These are phyloP conservation scores for Lachnellula willkommii DNA, from an alignment of 2,329 filamentous ascomycete genomes.

Conservation along the genomic window DNA sequence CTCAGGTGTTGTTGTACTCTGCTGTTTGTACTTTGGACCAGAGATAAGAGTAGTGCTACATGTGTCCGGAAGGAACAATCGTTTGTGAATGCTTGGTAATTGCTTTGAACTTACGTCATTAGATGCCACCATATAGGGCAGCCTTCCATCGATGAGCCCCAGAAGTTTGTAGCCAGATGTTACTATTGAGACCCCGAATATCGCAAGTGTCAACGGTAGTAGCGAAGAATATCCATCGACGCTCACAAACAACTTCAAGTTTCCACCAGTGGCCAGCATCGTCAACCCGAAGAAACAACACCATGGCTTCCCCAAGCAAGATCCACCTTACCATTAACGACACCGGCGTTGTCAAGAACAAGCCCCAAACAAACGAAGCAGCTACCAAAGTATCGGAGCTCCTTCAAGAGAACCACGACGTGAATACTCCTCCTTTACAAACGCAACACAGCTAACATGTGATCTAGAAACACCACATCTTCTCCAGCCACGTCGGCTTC, in stretches of 20 bases:
- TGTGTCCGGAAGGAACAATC: too few relatives aligned
- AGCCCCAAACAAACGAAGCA: constrained; percentile 49
- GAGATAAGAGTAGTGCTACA: too few relatives aligned
- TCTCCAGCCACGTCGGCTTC: constrained; percentile 69
- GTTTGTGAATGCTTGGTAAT: too few relatives aligned
- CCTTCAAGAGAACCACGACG: constrained; percentile 69
- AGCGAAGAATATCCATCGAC: not conserved
- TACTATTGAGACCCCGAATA: not conserved
- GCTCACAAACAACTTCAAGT: constrained; percentile 8
- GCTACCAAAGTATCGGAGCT: constrained; percentile 61
- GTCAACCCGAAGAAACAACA: constrained; percentile 6
- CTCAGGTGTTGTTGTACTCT: too few relatives aligned
- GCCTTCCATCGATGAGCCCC: not conserved
- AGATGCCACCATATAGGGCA: not conserved
- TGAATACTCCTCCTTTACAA: constrained; percentile 21
- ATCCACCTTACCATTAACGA: constrained; percentile 45
- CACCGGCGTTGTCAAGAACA: constrained; percentile 44
- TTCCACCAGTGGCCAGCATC: constrained; percentile 14
- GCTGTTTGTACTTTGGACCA: too few relatives aligned
- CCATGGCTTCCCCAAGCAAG: constrained; percentile 32
- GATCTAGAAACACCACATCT: constrained; percentile 65
- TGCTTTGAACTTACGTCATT: not conserved
- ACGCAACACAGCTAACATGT: constrained; percentile 3
- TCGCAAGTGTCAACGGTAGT: not conserved
- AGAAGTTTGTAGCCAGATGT: not conserved